phyloP scores from a whole-genome alignment of 805 yeast species.

The Kodamaea neixiangensis region DNA sequence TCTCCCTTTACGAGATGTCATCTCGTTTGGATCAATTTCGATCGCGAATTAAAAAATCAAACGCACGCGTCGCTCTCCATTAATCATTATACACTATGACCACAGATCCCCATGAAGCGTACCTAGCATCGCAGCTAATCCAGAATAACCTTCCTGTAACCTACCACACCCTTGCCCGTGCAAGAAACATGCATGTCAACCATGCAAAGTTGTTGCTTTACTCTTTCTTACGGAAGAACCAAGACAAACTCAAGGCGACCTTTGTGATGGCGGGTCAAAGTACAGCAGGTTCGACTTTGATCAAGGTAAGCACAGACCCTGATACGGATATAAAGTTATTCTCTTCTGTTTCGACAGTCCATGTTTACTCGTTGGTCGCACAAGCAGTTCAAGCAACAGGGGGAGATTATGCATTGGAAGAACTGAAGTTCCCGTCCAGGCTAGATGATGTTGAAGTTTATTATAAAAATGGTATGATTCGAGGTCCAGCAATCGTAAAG shows the following conservation, averaged over 20 bases:
- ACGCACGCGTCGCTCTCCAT: not conserved
- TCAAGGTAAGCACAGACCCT: slow-evolving; percentile 26
- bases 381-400: slow-evolving; percentile 11
- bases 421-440: slow-evolving; percentile 17
- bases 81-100: slow-evolving; percentile 5
- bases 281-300: slow-evolving; percentile 14
- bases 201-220: slow-evolving; percentile 43
- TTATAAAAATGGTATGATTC: slow-evolving; percentile 31
- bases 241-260: slow-evolving; percentile 37
- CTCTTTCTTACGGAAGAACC: slow-evolving; percentile 39
- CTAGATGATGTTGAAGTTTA: slow-evolving; percentile 18
- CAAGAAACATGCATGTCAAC: slow-evolving; percentile 35
- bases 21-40: no score
- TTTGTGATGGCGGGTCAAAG: slow-evolving; percentile 43
- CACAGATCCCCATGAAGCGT: slow-evolving; percentile 25
- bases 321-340: slow-evolving; percentile 19
- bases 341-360: slow-evolving; percentile 33
- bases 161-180: slow-evolving; percentile 44
- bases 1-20: no score
- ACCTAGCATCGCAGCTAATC: slow-evolving; percentile 28
- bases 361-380: slow-evolving; percentile 39
- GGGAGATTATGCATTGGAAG: slow-evolving; percentile 22
- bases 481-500: slow-evolving; percentile 28
- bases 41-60: no score
- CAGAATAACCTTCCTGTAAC: slow-evolving; percentile 32